Percentiles rank a stretch among this genome's conserved stretches.
These are phyloP conservation scores for Fraxinus floribunda DNA, from an alignment of 305 asterid genomes.

Conservation along the genomic window DNA sequence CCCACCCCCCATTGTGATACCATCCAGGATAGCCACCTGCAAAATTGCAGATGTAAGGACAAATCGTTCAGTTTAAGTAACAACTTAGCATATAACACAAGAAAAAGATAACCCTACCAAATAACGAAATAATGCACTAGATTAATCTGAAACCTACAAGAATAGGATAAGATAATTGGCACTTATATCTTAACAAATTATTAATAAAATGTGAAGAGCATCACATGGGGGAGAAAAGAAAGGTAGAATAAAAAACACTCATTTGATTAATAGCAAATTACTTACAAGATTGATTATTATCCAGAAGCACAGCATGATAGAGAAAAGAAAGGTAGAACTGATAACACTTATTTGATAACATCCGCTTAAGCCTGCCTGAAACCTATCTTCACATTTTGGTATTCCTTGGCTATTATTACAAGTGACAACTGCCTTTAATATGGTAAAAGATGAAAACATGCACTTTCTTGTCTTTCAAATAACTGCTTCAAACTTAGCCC, in stretches of 20 bases:
- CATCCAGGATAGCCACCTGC: slow-evolving; percentile 97
- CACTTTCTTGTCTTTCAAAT: background rate
- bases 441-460: background rate
- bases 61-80: slow-evolving; percentile 21
- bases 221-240: background rate
- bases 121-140: background rate
- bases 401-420: background rate
- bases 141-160: background rate
- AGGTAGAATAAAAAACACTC: background rate
- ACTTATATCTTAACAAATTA: background rate
- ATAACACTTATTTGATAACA: background rate
- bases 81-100: slow-evolving; percentile 13
- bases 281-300: background rate
- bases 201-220: background rate
- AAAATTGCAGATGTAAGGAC: slow-evolving; percentile 16
- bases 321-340: background rate
- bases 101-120: slow-evolving; percentile 4
- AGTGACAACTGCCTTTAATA: background rate
- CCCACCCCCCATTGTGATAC: slow-evolving; percentile 91
- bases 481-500: background rate
- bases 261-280: background rate
- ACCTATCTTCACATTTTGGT: background rate
- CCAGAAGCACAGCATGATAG: background rate
- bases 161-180: background rate
- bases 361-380: background rate